A percentile compares a stretch with the other conserved stretches of the same genome.
These are phyloP conservation scores for Fusarium musae DNA, from an alignment of 2,329 filamentous ascomycete species.

Conservation along the genomic window DNA sequence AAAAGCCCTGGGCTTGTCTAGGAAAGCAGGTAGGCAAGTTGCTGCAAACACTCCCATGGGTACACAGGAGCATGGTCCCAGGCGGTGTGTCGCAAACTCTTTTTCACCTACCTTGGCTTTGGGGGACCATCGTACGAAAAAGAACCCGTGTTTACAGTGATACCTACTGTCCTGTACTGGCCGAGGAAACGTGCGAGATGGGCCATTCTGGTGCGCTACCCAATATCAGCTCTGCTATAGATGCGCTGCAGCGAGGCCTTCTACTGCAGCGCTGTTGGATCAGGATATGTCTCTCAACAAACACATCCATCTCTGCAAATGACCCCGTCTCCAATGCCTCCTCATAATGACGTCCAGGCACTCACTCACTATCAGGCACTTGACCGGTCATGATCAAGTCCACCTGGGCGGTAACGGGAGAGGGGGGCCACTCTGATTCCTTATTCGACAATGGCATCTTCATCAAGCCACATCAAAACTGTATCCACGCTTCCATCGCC, in stretches of 20 bases:
- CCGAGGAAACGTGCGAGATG: slow-evolving; percentile 34
- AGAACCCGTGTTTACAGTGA: slow-evolving; percentile 31
- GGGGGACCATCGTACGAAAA: slow-evolving; percentile 35
- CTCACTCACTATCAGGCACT: slow-evolving; percentile 37
- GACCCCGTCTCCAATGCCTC: slow-evolving; percentile 23
- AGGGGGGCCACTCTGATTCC: slow-evolving; percentile 42
- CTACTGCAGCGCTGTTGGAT: slow-evolving; percentile 5
- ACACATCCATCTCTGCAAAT: slow-evolving; percentile 8
- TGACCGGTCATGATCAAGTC: slow-evolving; percentile 33
- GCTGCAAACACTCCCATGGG: slow-evolving; percentile 42
- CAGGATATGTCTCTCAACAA: slow-evolving; percentile 11
- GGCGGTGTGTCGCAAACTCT: slow-evolving; percentile 41
- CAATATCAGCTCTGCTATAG: slow-evolving; percentile 26
- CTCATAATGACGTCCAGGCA: slow-evolving; percentile 32
- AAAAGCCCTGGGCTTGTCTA: slow-evolving; percentile 10
- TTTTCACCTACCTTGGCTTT: slow-evolving; percentile 13
- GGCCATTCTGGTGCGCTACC: slow-evolving; percentile 14
- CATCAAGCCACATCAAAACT: slow-evolving; percentile 18
- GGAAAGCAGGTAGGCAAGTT: slow-evolving; percentile 5
- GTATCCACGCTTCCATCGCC: slow-evolving; percentile 11
- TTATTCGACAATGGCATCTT: slow-evolving; percentile 51
- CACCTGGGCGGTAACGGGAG: slow-evolving; percentile 34
- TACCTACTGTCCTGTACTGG: slow-evolving; percentile 27
- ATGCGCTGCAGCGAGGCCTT: slow-evolving; percentile 24
- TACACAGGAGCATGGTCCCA: slow-evolving; percentile 36